Evolutionary conservation across 305 asterid genomes (phyloP).

Genomic region (Solanum hybrid): DNA sequence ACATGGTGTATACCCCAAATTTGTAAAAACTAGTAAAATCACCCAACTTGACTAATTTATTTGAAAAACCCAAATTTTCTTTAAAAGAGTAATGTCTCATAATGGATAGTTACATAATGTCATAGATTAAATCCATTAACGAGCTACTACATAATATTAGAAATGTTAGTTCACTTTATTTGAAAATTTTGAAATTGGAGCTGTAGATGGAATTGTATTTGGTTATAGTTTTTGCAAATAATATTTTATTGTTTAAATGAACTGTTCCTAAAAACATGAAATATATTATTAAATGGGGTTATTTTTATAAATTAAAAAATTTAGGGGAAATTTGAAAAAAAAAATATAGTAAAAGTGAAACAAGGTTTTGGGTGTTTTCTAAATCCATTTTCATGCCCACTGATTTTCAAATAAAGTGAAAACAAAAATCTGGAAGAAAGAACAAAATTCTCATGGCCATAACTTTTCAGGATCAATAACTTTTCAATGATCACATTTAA

Average conservation of each 20-base stretch:
- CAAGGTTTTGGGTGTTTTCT: background rate
- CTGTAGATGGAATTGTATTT: background rate
- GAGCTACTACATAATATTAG: background rate
- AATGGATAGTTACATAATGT: background rate
- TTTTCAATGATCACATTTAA: background rate
- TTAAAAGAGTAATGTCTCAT: background rate
- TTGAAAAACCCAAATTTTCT: background rate
- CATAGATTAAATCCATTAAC: background rate
- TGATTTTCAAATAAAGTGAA: background rate
- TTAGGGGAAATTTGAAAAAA: background rate
- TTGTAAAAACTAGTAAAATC: background rate
- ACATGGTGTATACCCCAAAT: background rate
- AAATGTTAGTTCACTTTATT: background rate
- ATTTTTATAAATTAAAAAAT: too few species aligned
- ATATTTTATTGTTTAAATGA: background rate
- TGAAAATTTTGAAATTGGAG: background rate
- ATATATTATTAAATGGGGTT: background rate
- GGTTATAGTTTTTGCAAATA: background rate
- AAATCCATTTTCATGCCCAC: background rate
- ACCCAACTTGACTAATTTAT: background rate
- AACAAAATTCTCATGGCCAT: background rate
- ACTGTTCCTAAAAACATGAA: background rate
- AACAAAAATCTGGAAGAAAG: background rate
- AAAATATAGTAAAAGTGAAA: background rate
- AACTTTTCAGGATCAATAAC: background rate